Conservation (phyloP, 495 filamentous ascomycete genomes). For the Daldinia loculata region DNA sequence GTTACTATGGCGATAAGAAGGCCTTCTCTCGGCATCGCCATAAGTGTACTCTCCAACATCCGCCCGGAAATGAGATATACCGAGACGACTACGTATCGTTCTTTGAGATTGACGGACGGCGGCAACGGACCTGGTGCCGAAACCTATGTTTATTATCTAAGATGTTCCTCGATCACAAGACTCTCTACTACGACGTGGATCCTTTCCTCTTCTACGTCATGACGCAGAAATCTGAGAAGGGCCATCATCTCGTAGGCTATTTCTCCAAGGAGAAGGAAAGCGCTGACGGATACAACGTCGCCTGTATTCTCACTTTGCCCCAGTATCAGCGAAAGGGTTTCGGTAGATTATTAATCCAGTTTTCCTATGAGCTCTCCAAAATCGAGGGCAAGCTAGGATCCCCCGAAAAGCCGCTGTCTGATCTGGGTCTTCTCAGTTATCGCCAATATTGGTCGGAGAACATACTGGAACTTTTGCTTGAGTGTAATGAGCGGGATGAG, state of each 20-base stretch:
- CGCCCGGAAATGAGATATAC: constrained; percentile 97
- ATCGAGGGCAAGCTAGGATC: constrained; percentile 93
- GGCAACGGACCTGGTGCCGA: constrained; percentile 96
- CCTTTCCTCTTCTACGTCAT: constrained; percentile 99
- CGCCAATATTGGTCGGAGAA: constrained; percentile 97
- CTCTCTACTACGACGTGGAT: constrained; percentile 99
- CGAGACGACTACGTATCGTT: constrained; percentile 93
- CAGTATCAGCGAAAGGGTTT: constrained; percentile 96
- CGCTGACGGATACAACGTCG: constrained; percentile 95
- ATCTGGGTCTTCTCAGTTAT: constrained; percentile 90
- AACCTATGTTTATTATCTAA: constrained; percentile 95
- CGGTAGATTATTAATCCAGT: constrained; percentile 91
- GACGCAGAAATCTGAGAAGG: constrained; percentile 83
- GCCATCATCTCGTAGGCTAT: constrained; percentile 93
- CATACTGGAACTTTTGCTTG: constrained; percentile 82
- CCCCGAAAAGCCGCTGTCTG: constrained; percentile 94
- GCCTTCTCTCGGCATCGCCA: constrained; percentile 83
- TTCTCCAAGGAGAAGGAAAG: constrained; percentile 99
- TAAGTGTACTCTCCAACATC: constrained; percentile 92
- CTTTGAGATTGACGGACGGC: constrained; percentile 94
- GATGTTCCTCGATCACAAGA: constrained; percentile 98
- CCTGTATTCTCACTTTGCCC: constrained; percentile 94
- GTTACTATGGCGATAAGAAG: constrained; percentile 81
- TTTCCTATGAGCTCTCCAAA: constrained; percentile 97
- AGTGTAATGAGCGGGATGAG: constrained; percentile 65